Evolutionary conservation across 176 grass and related monocot species (phyloP).

Genomic region (Elymus sibiricus): DNA sequence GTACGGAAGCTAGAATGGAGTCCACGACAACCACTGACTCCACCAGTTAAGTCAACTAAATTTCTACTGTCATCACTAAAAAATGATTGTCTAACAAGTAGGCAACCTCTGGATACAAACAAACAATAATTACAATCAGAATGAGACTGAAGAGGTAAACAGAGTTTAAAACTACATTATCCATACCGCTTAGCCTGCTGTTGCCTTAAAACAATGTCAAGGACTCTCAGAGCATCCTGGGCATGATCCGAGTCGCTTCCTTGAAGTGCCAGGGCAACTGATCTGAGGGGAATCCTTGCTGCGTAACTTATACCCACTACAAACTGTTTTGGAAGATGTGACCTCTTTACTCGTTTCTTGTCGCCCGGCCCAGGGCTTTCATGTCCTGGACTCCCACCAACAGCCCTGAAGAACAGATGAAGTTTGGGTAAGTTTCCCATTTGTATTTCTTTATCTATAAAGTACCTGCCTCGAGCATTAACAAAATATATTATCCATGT

Average conservation of each 20-base stretch:
- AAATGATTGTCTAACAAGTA: slow-evolving; percentile 70
- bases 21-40: slow-evolving; percentile 53
- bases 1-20: slow-evolving; percentile 72
- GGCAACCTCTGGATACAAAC: slow-evolving; percentile 47
- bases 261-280: slow-evolving; percentile 55
- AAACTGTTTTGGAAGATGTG: slow-evolving; percentile 63
- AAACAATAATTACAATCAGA: slow-evolving; percentile 34
- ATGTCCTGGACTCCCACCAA: slow-evolving; percentile 48
- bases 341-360: slow-evolving; percentile 59
- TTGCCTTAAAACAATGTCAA: slow-evolving; percentile 89
- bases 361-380: slow-evolving; percentile 46
- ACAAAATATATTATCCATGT: not conserved
- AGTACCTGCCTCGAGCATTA: not conserved
- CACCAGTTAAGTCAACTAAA: slow-evolving; percentile 72
- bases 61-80: slow-evolving; percentile 58
- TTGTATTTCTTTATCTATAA: slow-evolving; percentile 16
- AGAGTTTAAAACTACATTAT: not conserved
- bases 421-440: slow-evolving; percentile 12
- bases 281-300: slow-evolving; percentile 70
- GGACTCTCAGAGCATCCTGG: slow-evolving; percentile 74
- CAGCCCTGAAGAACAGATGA: slow-evolving; percentile 36
- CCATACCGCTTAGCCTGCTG: slow-evolving; percentile 82
- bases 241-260: slow-evolving; percentile 57
- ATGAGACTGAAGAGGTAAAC: not conserved
- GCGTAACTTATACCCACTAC: slow-evolving; percentile 62